These are phyloP conservation scores for Piper longum DNA, from an alignment of 164 flowering plant species.

Conservation along the genomic window DNA sequence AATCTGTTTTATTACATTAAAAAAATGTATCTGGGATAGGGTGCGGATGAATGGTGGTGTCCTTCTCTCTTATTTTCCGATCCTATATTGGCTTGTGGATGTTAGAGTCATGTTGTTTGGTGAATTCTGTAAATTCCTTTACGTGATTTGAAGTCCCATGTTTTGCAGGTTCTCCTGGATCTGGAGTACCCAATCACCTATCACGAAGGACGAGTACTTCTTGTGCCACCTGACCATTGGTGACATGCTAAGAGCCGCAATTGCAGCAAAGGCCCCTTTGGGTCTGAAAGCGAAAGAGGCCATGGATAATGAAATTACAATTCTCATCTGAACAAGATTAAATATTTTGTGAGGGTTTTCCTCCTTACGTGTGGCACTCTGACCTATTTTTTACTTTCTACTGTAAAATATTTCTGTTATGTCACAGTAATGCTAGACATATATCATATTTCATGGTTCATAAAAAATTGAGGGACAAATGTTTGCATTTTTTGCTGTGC, in stretches of 20 bases:
- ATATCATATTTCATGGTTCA: no score
- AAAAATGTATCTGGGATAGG: no score
- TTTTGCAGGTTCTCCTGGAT: constrained; percentile 92
- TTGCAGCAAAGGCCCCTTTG: constrained; percentile 86
- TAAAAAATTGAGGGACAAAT: not conserved
- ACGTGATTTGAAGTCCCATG: constrained; percentile 4
- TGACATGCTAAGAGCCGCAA: constrained; percentile 97
- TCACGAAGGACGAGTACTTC: constrained; percentile 92
- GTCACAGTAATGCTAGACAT: no score
- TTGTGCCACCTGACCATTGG: constrained; percentile 98
- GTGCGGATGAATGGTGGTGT: no score
- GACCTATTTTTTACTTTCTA: not conserved
- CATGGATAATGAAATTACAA: constrained; percentile 62
- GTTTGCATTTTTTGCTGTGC: not conserved
- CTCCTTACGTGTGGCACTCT: not conserved
- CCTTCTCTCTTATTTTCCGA: no score
- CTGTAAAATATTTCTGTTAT: not conserved
- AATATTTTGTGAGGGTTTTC: not conserved
- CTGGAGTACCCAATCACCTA: constrained; percentile 94
- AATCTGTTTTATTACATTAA: no score
- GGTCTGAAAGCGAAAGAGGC: constrained; percentile 97
- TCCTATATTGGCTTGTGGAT: no score
- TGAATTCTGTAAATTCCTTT: not conserved
- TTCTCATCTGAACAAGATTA: not conserved
- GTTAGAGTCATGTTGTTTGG: no score